Base-by-base conservation (phyloP, 345 rosid species). In the Populus davidiana region DNA sequence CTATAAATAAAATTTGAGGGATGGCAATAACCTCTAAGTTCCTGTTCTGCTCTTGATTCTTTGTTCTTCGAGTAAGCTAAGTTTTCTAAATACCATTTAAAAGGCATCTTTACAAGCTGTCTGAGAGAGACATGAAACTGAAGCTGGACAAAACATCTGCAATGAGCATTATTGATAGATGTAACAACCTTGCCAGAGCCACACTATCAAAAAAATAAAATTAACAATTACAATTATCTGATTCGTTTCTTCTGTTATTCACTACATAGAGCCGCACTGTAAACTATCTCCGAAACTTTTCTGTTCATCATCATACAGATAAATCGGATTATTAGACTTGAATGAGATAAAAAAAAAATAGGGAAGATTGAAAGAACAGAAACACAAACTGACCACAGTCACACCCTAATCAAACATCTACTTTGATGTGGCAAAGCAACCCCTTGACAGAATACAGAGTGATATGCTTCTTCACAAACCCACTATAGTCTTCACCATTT, bases 281-380 rank as follows among this genome's bases (percentile, higher is more conserved):
- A 75, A 75, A 76, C 50, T 43, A 73, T 67, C 73, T 70, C 87
- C 80, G n/a, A 71, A 59, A 76, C 71, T 36, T 71, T 70, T 77
- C 83, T 78, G 84, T 81, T 84, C 63, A 72, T 41, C 63, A 72
- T 49, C 75, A 74, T 59, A 81, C 82, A 76, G 77, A 76, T 38
- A 79, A 77, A 85, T 84, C 77, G 79, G 84, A 71, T 84, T 90
- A 87, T 91, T 85, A 67, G 59, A 82, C 85, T 81, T 82, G 79
- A 85, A 86, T 84, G 69, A 82, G 78, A 70, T n/a, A n/a, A 49
- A 71, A 68, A 25, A 41, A 3, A 41, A 25, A 47, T 59, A 21
- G 39, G 79, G 70, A 31, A 39, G 67, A 79, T 74, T 77, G 70
- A 81, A 72, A 73, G 79, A 76, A 80, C 87, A 75, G 36, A 67